phyloP scores from a whole-genome alignment of 78 protist species.

The Pigoraptor vietnamica region DNA sequence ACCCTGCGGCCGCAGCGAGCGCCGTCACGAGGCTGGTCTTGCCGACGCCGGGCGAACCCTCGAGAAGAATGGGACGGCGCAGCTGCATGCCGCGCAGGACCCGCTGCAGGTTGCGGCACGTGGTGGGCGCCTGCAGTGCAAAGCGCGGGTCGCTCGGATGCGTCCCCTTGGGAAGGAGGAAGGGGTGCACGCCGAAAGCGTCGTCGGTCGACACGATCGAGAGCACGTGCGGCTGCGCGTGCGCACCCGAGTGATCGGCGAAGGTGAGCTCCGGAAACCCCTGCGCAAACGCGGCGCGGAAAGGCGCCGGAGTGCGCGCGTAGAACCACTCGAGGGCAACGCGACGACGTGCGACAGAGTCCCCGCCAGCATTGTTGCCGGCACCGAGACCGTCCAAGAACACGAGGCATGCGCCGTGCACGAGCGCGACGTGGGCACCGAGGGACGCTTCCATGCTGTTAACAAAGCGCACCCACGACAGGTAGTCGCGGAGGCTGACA shows the following conservation, averaged over 20 bases:
- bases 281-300: neutral
- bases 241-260: neutral
- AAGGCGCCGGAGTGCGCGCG: neutral
- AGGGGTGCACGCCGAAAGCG: constrained; percentile 72
- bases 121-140: constrained; percentile 86
- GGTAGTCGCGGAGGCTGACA: constrained; percentile 73
- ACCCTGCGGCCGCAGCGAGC: constrained; percentile 75
- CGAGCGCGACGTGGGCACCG: neutral
- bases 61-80: constrained; percentile 75
- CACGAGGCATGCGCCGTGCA: constrained; percentile 85
- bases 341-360: neutral
- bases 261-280: neutral
- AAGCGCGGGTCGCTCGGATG: neutral
- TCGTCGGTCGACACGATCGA: constrained; percentile 26
- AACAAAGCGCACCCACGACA: constrained; percentile 84
- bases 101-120: constrained; percentile 68
- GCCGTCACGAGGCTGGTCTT: constrained; percentile 94
- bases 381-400: constrained; percentile 73
- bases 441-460: constrained; percentile 23
- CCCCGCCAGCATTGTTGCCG: neutral
- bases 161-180: constrained; percentile 34
- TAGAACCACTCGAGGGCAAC: neutral
- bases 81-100: constrained; percentile 88
- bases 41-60: constrained; percentile 98
- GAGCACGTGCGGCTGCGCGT: constrained; percentile 22